phyloP scores from a whole-genome alignment of 140 eudicot species.

The Stevia rebaudiana region DNA sequence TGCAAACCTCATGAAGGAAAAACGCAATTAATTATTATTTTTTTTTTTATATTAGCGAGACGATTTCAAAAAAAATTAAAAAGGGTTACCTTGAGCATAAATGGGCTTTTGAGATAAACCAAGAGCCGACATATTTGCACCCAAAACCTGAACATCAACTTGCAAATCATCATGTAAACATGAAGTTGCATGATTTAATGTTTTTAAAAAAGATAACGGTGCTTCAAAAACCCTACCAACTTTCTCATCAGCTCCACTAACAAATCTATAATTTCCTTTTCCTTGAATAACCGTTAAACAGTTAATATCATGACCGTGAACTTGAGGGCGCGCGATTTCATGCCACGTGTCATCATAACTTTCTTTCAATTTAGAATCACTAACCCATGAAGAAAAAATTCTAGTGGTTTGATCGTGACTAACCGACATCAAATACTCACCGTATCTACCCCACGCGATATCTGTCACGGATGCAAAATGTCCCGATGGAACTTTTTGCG shows the following conservation, averaged over 20 bases:
- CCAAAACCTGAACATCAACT: slow-evolving; percentile 65
- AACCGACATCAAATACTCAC: slow-evolving; percentile 78
- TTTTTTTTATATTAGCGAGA: no score
- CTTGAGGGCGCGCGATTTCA: slow-evolving; percentile 98
- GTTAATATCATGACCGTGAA: slow-evolving; percentile 91
- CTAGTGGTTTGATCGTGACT: slow-evolving; percentile 95
- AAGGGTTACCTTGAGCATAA: slow-evolving; percentile 55
- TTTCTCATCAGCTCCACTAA: slow-evolving; percentile 96
- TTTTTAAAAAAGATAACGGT: slow-evolving; percentile 79
- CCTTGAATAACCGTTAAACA: slow-evolving; percentile 75
- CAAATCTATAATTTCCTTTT: slow-evolving; percentile 81
- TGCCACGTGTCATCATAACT: slow-evolving; percentile 49
- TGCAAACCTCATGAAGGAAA: no score
- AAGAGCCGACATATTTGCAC: slow-evolving; percentile 99
- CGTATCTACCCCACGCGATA: slow-evolving; percentile 66
- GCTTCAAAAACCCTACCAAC: slow-evolving; percentile 97
- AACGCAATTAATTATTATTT: no score
- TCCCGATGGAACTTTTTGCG: slow-evolving; percentile 94
- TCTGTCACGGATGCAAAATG: slow-evolving; percentile 85
- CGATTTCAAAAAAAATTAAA: neutral
- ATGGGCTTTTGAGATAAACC: slow-evolving; percentile 98
- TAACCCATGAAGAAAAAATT: slow-evolving; percentile 71
- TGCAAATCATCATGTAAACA: slow-evolving; percentile 47
- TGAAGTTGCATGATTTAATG: slow-evolving; percentile 60
- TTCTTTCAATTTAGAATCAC: slow-evolving; percentile 27